Conservation (phyloP, 257 asterid species). For the Orobanche coerulescens region DNA sequence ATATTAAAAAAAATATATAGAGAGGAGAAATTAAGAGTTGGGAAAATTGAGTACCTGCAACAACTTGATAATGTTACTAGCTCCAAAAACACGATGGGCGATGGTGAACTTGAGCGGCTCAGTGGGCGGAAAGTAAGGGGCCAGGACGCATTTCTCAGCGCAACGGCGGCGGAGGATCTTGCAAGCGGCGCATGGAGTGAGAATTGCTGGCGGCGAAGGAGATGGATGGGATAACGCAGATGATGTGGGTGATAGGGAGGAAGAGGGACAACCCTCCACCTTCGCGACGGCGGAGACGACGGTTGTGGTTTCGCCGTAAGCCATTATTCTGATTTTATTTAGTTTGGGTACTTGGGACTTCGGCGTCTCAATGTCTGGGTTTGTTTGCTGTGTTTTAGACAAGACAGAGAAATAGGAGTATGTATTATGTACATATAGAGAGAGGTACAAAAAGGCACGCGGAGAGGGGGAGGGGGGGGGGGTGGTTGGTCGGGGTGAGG, state of each 20-base stretch:
- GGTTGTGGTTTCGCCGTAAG: not conserved
- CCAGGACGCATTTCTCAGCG: conserved; percentile 61
- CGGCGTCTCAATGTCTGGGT: no score
- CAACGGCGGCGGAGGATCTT: conserved; percentile 80
- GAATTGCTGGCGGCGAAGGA: conserved; percentile 26
- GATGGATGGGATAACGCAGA: conserved; percentile 25
- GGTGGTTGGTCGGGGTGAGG: no score
- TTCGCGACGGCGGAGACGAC: not conserved
- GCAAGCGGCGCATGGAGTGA: conserved; percentile 90
- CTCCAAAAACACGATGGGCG: conserved; percentile 86
- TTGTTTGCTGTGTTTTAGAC: no score
- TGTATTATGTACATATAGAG: no score
- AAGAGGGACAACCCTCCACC: not conserved
- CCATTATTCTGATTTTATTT: not conserved
- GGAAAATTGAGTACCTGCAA: conserved; percentile 49
- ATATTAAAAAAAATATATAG: not conserved
- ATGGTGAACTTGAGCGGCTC: conserved; percentile 78
- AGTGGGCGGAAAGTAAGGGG: conserved; percentile 80
- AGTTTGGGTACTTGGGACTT: not conserved
- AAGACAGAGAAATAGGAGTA: no score
- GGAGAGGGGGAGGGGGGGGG: no score
- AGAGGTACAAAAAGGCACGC: no score
- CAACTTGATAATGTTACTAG: conserved; percentile 82
- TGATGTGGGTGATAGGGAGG: conserved; percentile 24
- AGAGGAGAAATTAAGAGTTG: not conserved